phyloP scores from a whole-genome alignment of 1,284 basidiomycete species.

The Fomitopsis pinicola region DNA sequence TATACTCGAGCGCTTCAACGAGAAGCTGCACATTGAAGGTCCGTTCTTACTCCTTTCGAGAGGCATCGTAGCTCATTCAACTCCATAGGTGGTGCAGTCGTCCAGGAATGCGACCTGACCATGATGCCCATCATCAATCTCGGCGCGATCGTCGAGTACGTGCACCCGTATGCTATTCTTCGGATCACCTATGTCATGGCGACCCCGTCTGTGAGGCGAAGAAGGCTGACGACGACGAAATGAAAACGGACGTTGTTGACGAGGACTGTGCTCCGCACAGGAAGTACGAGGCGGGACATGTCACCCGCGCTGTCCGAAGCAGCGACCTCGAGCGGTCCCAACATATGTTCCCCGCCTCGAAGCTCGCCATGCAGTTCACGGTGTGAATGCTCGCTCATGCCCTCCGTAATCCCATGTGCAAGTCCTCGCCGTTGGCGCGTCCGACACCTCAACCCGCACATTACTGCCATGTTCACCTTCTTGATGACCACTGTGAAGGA shows the following conservation, averaged over 20 bases:
- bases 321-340: constrained; percentile 21
- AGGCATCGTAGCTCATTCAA: neutral
- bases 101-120: constrained; percentile 88
- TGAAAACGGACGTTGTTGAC: constrained; percentile 70
- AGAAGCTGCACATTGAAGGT: constrained; percentile 78
- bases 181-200: constrained; percentile 26
- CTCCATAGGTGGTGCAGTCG: constrained; percentile 25
- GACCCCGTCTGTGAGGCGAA: constrained; percentile 26
- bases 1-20: constrained; percentile 80
- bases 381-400: constrained; percentile 77
- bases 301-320: constrained; percentile 12
- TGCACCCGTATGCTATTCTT: constrained; percentile 70
- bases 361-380: constrained; percentile 72
- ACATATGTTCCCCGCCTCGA: constrained; percentile 70
- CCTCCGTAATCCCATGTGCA: constrained; percentile 63
- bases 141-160: constrained; percentile 83
- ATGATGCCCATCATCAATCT: constrained; percentile 92
- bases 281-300: neutral
- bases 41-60: neutral
- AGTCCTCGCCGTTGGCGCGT: constrained; percentile 48
- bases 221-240: constrained; percentile 40
- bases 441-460: constrained; percentile 81
- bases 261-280: constrained; percentile 55
- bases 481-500: constrained; percentile 74
- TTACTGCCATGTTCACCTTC: constrained; percentile 86